phyloP scores from a whole-genome alignment of 2,329 filamentous ascomycete species.

The Sarocladiaceae sp. region DNA sequence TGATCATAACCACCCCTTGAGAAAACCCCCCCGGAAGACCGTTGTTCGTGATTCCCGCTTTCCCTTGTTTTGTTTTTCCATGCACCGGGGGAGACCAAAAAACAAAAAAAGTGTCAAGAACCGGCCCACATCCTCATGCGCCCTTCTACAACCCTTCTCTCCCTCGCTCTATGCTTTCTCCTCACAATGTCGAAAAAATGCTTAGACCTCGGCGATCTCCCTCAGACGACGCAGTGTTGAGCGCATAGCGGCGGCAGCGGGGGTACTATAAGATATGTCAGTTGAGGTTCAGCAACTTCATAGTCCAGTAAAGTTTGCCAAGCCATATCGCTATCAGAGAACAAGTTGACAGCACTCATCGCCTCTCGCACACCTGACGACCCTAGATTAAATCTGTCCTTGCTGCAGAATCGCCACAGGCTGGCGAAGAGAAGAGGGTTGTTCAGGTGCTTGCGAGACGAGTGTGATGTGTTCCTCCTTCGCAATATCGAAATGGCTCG shows the following conservation, averaged over 20 bases:
- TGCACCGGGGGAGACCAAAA: constrained; percentile 9
- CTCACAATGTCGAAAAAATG: constrained; percentile 17
- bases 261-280: constrained; percentile 58
- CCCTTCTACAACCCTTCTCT: constrained; percentile 7
- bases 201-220: constrained; percentile 93
- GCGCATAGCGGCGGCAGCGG: constrained; percentile 87
- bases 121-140: too few species aligned
- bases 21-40: neutral
- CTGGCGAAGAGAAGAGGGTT: neutral
- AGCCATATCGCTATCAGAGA: neutral
- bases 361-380: too few species aligned
- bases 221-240: constrained; percentile 95
- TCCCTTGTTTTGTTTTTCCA: constrained; percentile 7
- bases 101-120: constrained; percentile 6
- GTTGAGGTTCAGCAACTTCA: too few species aligned
- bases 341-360: neutral
- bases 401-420: neutral
- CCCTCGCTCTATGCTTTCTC: neutral
- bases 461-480: too few species aligned
- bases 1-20: too few species aligned
- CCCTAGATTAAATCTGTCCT: too few species aligned
- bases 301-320: neutral
- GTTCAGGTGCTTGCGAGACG: too few species aligned
- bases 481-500: neutral
- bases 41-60: constrained; percentile 6